A percentile compares a stretch with the other conserved stretches of the same genome.
Evolutionary conservation across 495 filamentous ascomycete species (phyloP).

Genomic region (Aspergillus indologenus): DNA sequence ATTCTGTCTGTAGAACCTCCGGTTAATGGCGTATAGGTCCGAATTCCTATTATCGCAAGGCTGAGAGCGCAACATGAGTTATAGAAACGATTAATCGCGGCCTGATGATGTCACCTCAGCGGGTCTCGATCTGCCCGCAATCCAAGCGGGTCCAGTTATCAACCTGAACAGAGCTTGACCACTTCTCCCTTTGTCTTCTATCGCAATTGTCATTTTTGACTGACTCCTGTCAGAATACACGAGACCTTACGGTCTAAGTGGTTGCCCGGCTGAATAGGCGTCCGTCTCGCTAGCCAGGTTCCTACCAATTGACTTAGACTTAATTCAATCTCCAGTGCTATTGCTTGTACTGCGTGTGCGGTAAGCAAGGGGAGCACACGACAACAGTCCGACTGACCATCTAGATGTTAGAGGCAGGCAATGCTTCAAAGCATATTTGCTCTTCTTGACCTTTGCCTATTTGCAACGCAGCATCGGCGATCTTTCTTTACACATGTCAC

Average conservation of each 20-base stretch:
- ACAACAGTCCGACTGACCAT: neutral
- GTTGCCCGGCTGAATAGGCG: no score
- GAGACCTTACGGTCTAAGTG: no score
- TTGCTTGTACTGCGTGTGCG: neutral
- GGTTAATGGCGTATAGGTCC: no score
- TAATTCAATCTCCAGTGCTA: no score
- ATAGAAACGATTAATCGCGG: neutral
- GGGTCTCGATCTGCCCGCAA: slow-evolving; percentile 3
- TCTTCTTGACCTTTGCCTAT: neutral
- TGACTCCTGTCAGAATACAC: no score
- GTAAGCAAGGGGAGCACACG: neutral
- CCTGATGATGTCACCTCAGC: neutral
- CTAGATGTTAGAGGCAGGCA: neutral
- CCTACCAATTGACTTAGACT: no score
- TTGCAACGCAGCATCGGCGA: neutral
- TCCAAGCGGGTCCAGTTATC: neutral
- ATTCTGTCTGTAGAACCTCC: no score
- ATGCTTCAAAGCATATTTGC: neutral
- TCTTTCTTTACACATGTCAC: neutral
- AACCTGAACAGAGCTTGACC: neutral
- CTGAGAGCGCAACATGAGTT: no score
- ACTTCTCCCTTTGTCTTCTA: neutral
- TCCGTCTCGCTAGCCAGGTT: no score
- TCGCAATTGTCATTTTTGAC: neutral
- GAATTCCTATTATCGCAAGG: no score